Evolutionary conservation across 345 rosid genomes (phyloP).

Genomic region (Syzygium jambos): DNA sequence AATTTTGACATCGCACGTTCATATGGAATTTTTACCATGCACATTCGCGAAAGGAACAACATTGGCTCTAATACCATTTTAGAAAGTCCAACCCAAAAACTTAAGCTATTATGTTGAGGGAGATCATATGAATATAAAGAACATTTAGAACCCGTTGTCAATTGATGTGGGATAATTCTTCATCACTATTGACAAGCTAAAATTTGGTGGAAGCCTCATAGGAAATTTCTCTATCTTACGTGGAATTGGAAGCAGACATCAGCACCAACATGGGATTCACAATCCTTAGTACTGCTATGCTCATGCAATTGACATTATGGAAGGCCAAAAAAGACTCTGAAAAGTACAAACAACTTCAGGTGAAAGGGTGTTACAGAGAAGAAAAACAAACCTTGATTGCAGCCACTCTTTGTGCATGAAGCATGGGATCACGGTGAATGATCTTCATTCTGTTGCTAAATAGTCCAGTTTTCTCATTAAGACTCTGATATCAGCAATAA

Average conservation of each 20-base stretch:
- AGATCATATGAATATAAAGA: too few relatives aligned
- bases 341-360: not conserved
- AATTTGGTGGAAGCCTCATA: not conserved
- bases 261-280: not conserved
- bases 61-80: too few relatives aligned
- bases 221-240: not conserved
- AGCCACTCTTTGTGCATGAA: conserved; percentile 86
- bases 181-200: not conserved
- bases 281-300: not conserved
- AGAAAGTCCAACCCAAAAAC: too few relatives aligned
- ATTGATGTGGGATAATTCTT: too few relatives aligned
- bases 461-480: conserved; percentile 91
- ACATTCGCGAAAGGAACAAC: too few relatives aligned
- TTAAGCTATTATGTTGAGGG: too few relatives aligned
- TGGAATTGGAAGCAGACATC: not conserved
- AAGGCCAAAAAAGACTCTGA: not conserved
- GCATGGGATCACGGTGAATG: conserved; percentile 73
- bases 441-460: conserved; percentile 89
- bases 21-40: too few relatives aligned
- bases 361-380: not conserved
- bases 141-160: too few relatives aligned
- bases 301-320: not conserved
- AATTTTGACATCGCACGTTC: too few relatives aligned
- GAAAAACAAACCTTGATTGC: conserved; percentile 66
- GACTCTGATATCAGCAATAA: conserved; percentile 56